phyloP scores from a whole-genome alignment of 164 flowering plant genomes.

The Amborella trichopoda region DNA sequence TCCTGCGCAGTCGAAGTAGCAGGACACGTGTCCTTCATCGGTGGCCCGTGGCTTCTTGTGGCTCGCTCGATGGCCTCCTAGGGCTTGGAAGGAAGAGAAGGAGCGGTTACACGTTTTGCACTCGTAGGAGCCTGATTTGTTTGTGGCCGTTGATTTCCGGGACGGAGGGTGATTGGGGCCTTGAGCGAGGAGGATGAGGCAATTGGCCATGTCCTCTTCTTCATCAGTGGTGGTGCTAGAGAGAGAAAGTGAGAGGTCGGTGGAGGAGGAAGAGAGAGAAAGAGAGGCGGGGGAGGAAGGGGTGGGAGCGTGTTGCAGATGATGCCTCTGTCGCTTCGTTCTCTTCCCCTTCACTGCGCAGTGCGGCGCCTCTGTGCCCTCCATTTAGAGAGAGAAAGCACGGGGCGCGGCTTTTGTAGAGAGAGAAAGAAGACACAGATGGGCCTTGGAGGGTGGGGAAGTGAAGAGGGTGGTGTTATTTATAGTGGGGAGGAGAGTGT shows the following conservation, averaged over 20 bases:
- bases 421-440: not conserved
- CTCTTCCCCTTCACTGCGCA: conserved; percentile 31
- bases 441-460: not conserved
- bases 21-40: not conserved
- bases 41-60: conserved; percentile 35
- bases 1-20: conserved; percentile 5
- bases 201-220: conserved; percentile 52
- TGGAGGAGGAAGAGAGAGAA: conserved; percentile 1
- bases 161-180: conserved; percentile 6
- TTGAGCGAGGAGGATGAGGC: conserved; percentile 45
- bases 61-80: conserved; percentile 65
- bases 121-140: conserved; percentile 22
- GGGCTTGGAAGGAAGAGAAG: conserved; percentile 54
- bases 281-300: conserved; percentile 14
- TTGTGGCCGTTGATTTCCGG: not conserved
- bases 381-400: conserved; percentile 13
- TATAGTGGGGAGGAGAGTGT: not conserved
- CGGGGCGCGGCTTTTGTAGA: not conserved
- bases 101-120: conserved; percentile 48
- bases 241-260: conserved; percentile 10
- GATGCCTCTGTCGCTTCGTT: conserved; percentile 35
- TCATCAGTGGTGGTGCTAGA: conserved; percentile 24
- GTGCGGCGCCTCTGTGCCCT: conserved; percentile 17
- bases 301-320: conserved; percentile 6
- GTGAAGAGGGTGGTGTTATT: not conserved